These are phyloP conservation scores for Aspergillus leporis DNA, from an alignment of 495 filamentous ascomycete genomes.

Conservation along the genomic window DNA sequence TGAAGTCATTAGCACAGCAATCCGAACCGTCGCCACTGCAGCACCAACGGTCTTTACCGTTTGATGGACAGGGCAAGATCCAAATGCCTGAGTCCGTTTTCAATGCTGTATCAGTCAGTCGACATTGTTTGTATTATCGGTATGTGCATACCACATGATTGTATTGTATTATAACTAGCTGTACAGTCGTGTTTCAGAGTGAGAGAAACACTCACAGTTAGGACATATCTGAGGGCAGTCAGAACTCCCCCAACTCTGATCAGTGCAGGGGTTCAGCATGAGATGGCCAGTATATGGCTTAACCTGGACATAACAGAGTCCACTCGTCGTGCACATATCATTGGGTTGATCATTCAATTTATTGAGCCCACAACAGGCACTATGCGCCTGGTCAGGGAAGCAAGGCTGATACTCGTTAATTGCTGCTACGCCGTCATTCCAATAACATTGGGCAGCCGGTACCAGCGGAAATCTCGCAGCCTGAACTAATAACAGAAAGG, in stretches of 20 bases:
- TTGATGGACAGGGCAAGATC: background rate
- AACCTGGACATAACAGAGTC: constrained; percentile 8
- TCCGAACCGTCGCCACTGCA: constrained; percentile 4
- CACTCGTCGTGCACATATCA: constrained; percentile 11
- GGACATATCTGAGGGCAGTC: constrained; percentile 7
- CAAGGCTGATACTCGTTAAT: constrained; percentile 4
- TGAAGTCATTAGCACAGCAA: constrained; percentile 8
- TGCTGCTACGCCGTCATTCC: background rate
- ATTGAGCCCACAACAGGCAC: constrained; percentile 6
- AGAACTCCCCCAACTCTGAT: constrained; percentile 2
- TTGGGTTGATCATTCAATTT: constrained; percentile 4
- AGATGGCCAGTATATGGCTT: constrained; percentile 4
- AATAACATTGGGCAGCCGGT: no score
- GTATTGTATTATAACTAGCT: no score
- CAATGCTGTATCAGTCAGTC: background rate
- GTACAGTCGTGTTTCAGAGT: background rate
- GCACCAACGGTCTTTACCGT: constrained; percentile 7
- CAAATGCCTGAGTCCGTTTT: constrained; percentile 1
- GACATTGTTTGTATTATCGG: no score
- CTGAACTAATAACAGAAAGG: no score
- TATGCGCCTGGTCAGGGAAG: constrained; percentile 6
- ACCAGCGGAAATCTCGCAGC: no score
- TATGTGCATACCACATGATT: no score
- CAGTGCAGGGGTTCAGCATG: constrained; percentile 7
- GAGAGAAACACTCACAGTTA: background rate